These are phyloP conservation scores for Penicillium chermesinum DNA, from an alignment of 495 filamentous ascomycete genomes.

Conservation along the genomic window DNA sequence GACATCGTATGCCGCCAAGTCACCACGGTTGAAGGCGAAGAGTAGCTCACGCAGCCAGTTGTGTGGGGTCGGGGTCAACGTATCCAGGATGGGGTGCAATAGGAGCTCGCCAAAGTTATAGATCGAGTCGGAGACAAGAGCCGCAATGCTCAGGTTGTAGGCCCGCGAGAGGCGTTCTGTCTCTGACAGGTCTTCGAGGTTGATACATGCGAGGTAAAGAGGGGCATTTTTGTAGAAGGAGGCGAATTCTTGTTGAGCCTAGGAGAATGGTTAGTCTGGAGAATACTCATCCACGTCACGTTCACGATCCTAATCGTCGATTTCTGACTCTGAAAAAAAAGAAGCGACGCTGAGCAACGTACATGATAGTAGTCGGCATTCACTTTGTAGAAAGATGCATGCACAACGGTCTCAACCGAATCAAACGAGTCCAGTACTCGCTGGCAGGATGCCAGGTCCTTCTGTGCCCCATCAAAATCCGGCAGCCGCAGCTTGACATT, in stretches of 20 bases:
- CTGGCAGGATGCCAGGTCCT: constrained; percentile 83
- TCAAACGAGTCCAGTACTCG: constrained; percentile 86
- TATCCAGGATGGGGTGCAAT: constrained; percentile 90
- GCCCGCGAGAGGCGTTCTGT: constrained; percentile 73
- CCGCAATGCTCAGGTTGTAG: constrained; percentile 88
- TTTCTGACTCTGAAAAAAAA: neutral
- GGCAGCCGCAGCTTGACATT: constrained; percentile 75
- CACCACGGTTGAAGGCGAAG: constrained; percentile 95
- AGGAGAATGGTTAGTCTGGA: constrained; percentile 1
- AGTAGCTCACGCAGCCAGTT: constrained; percentile 89
- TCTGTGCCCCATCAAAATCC: constrained; percentile 70
- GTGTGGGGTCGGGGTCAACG: constrained; percentile 59
- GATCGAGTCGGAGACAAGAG: constrained; percentile 86
- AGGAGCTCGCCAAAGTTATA: constrained; percentile 99
- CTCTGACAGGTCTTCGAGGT: constrained; percentile 64
- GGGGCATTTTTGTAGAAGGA: constrained; percentile 96
- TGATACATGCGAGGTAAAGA: constrained; percentile 95
- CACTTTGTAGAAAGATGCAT: constrained; percentile 93
- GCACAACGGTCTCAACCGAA: constrained; percentile 91
- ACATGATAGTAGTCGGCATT: constrained; percentile 94
- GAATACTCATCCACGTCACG: too few relatives aligned
- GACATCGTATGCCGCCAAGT: constrained; percentile 78
- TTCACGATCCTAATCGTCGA: too few relatives aligned
- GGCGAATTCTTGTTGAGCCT: constrained; percentile 83
- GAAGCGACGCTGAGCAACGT: constrained; percentile 8